Evolutionary conservation across 495 filamentous ascomycete genomes (phyloP), one percentile per base, ranked within the genome.

Genomic region (Aspergillus diversus): DNA sequence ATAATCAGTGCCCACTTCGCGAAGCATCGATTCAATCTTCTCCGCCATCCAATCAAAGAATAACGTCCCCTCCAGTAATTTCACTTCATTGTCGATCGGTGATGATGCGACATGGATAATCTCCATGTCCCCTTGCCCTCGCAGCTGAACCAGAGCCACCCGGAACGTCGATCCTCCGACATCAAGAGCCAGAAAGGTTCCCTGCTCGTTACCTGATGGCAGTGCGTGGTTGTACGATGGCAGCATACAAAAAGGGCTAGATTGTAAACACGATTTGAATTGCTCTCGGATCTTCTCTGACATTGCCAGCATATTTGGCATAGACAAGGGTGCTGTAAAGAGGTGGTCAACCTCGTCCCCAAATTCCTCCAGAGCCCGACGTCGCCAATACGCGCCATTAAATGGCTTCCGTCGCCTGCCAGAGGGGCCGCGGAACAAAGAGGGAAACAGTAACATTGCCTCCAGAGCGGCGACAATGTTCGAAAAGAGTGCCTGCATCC

Each of bases 11-110:
- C 75, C 76, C 15, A 79, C 77, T 9, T 76, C 73, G 55, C 60
- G 60, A 53, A 81, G 64, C 69, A 89, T 75, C n/a, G 78, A 75
- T n/a, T 87, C 81, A 47, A 90, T 87, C 39, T 80, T 75, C 37
- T 73, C 75, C 5, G 87, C 87, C 80, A 90, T 87, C 87, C 87
- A 90, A 65, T 89, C 87, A 61, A 89, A 90, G 70, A 90, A 89
- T 0, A 69, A 69, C 1, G 77, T 78, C 0, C 85, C 87, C 56
- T 81, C 73, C 61, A 89, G 68, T 32, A 78, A 63, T 60, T 83
- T 83, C 53, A 88, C 77, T 4, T 66, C 59, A 50, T 82, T 79
- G 67, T 86, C 84, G 52, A 90, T 89, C 7, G 71, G 66, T 39
- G 79, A 84, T 13, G 77, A 80, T 27, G 79, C 70, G 43, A 83